Base-by-base conservation (phyloP, 1,284 basidiomycete species). In the Puccinia triticina region DNA sequence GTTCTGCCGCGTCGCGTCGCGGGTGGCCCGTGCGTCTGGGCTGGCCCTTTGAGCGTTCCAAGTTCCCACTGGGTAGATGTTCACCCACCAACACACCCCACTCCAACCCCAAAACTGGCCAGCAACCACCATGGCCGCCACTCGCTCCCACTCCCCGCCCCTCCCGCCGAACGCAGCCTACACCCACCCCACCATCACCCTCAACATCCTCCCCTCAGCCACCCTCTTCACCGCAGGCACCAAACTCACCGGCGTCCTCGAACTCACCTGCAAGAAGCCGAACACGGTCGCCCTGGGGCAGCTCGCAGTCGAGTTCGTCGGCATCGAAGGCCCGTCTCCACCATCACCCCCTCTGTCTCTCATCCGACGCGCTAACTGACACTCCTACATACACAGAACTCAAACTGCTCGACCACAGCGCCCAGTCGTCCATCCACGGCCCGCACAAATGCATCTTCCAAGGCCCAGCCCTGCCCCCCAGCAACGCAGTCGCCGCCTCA, bases 351-450 rank as follows among this genome's bases (percentile, higher is more conserved):
- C n/a, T n/a, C n/a, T n/a, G n/a, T 69, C 57, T 7, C 59, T 34
- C 46, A 37, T 46, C 37, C 14, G 18, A 12, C 32, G 29, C 61
- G 23, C 67, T 67, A n/a, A 64, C 50, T 50, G 34, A 55, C 67
- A 40, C n/a, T 34, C 61, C 48, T 7, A 1, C 83, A 86, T 85
- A 86, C 11, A 1, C 83, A 86, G 86, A 86, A 82, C 84, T 86
- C 2, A 84, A 84, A 43, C 84, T 85, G 5, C 82, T 82, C 8
- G 84, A 85, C 59, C 84, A 86, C 78, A 85, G 84, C 11, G 84
- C 86, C 32, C 85, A 85, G 29, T 84, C 84, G 3, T 84, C 85
- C 0, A 84, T 86, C 67, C 81, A 85, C 26, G 80, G 80, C 2
- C 72, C 79, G 83, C 57, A 74, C 81, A n/a, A 84, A 82, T 37